These are phyloP conservation scores for Cenococcum geophilum DNA, from an alignment of 495 filamentous ascomycete species.

Conservation along the genomic window DNA sequence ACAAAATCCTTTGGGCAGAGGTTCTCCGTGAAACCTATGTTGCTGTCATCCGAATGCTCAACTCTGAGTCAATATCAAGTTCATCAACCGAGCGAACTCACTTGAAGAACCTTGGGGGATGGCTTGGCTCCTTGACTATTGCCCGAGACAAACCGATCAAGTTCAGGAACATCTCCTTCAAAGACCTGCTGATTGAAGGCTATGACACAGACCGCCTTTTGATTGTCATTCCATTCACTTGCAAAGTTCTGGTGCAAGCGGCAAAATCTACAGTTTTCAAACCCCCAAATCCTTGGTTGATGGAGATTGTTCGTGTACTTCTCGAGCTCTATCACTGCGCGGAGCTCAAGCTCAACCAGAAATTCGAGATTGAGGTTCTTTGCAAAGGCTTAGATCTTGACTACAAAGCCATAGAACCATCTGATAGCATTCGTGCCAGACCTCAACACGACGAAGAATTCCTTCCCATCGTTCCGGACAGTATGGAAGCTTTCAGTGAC, in stretches of 20 bases:
- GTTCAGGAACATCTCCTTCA: constrained; percentile 94
- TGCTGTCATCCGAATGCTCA: constrained; percentile 75
- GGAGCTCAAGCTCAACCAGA: constrained; percentile 90
- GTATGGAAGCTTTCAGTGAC: constrained; percentile 71
- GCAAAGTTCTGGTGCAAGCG: constrained; percentile 83
- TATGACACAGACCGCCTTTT: constrained; percentile 83
- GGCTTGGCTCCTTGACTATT: constrained; percentile 90
- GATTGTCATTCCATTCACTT: constrained; percentile 91
- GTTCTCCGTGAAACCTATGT: constrained; percentile 90
- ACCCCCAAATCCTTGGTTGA: constrained; percentile 93
- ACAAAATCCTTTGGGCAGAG: constrained; percentile 73
- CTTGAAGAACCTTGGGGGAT: constrained; percentile 83
- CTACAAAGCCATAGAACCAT: constrained; percentile 78
- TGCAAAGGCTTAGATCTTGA: constrained; percentile 87
- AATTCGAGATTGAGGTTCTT: constrained; percentile 96
- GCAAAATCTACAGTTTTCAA: constrained; percentile 82
- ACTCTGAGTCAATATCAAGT: constrained; percentile 75
- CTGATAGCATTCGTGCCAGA: constrained; percentile 70
- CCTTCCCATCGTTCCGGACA: constrained; percentile 55
- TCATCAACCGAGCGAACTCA: constrained; percentile 75
- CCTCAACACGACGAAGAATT: constrained; percentile 52
- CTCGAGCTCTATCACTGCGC: constrained; percentile 87
- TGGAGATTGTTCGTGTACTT: constrained; percentile 84
- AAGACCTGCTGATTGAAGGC: constrained; percentile 86
- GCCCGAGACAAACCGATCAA: constrained; percentile 94